Conservation (phyloP, 2,329 filamentous ascomycete genomes). For the Talaromyces sp. region DNA sequence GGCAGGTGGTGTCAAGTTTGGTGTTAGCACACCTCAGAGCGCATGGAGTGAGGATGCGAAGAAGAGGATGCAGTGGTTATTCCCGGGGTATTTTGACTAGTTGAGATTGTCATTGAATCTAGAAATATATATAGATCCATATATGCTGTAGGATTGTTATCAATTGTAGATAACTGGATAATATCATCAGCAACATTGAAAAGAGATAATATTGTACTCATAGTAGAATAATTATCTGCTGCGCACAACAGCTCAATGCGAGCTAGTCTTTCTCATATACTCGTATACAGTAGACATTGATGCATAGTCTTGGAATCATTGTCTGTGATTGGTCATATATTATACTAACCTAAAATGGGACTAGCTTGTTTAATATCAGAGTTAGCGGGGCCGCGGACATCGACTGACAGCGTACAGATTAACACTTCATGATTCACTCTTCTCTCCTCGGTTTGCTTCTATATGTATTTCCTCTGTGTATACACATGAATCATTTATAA, state of each 20-base stretch:
- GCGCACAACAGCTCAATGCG: too few relatives aligned
- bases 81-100: slow-evolving; percentile 66
- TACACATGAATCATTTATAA: neutral
- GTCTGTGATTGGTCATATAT: too few relatives aligned
- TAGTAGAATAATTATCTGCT: neutral
- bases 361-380: neutral
- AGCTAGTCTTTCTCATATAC: too few relatives aligned
- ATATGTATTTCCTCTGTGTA: neutral
- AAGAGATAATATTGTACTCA: neutral
- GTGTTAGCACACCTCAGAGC: slow-evolving; percentile 76
- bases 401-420: neutral
- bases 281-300: too few relatives aligned
- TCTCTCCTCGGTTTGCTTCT: neutral
- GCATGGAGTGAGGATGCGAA: slow-evolving; percentile 70
- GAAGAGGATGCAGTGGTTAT: slow-evolving; percentile 79
- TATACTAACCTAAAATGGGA: neutral
- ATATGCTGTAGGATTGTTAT: neutral
- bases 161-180: neutral
- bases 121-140: neutral
- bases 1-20: slow-evolving; percentile 70
- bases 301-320: too few relatives aligned
- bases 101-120: neutral
- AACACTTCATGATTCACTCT: neutral
- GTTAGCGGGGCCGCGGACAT: neutral
- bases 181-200: neutral